Conservation (phyloP, 2,329 filamentous ascomycete species). For the Septoria linicola region DNA sequence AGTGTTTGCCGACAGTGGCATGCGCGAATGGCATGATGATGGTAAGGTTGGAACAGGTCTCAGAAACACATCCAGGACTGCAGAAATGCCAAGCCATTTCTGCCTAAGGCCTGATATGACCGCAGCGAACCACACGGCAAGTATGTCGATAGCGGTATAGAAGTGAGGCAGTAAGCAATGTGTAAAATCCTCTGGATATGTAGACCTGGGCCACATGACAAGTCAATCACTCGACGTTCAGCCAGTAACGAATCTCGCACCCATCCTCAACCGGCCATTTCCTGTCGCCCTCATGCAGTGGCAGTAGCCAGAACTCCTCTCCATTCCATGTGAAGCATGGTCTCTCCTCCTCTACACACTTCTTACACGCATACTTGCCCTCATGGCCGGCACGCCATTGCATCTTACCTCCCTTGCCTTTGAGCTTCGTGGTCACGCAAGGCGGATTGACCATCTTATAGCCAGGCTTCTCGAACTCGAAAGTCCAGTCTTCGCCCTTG, state of each 20-base stretch:
- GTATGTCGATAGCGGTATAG: too few relatives aligned
- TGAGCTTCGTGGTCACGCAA: conserved; percentile 30
- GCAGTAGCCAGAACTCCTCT: conserved; percentile 32
- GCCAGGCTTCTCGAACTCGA: conserved; percentile 26
- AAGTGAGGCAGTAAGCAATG: too few relatives aligned
- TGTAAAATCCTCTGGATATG: too few relatives aligned
- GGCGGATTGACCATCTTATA: conserved; percentile 9
- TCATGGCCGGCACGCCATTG: conserved; percentile 27
- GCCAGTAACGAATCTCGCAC: conserved; percentile 30
- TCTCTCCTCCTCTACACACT: conserved; percentile 26
- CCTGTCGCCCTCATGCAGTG: conserved; percentile 31
- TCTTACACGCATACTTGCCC: conserved; percentile 30
- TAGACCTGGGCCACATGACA: too few relatives aligned
- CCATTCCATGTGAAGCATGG: conserved; percentile 29
- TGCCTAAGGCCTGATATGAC: too few relatives aligned
- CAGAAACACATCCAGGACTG: too few relatives aligned
- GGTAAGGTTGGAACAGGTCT: too few relatives aligned
- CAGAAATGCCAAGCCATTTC: too few relatives aligned
- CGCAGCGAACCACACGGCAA: too few relatives aligned
- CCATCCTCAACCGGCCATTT: conserved; percentile 22
- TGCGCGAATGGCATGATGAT: too few relatives aligned
- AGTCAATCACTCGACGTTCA: conserved; percentile 24
- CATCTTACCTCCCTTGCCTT: conserved; percentile 20
- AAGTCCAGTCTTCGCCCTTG: conserved; percentile 27
- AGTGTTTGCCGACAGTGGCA: too few relatives aligned